Evolutionary conservation across 257 asterid genomes (phyloP).

Genomic region (Primulina huaijiensis): DNA sequence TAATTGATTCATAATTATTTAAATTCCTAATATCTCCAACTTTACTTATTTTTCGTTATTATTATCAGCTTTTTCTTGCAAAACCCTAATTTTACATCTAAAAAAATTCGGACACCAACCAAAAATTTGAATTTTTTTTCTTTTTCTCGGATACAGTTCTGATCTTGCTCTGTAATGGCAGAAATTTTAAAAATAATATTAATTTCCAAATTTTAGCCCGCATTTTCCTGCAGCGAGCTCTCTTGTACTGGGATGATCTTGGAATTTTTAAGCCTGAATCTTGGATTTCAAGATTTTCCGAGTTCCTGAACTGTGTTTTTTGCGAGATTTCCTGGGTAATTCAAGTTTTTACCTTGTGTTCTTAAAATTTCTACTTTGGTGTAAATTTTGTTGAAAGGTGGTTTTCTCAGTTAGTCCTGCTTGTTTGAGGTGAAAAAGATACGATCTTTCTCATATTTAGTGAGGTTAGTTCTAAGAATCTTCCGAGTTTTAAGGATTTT

Average conservation of each 20-base stretch:
- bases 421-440: constrained; percentile 29
- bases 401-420: constrained; percentile 21
- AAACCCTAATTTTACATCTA: constrained; percentile 53
- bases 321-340: constrained; percentile 26
- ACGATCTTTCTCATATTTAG: constrained; percentile 29
- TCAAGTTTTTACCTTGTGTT: constrained; percentile 9
- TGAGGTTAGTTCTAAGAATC: constrained; percentile 23
- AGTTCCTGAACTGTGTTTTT: constrained; percentile 32
- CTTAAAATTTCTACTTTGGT: constrained; percentile 24
- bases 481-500: constrained; percentile 34
- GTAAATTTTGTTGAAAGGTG: constrained; percentile 22
- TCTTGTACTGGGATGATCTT: constrained; percentile 41
- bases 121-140: constrained; percentile 25
- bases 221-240: constrained; percentile 35
- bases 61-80: constrained; percentile 31
- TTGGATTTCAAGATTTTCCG: constrained; percentile 35
- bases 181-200: constrained; percentile 30
- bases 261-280: constrained; percentile 32
- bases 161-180: constrained; percentile 45
- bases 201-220: constrained; percentile 25
- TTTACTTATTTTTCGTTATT: constrained; percentile 32
- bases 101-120: constrained; percentile 28
- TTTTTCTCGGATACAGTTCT: constrained; percentile 33
- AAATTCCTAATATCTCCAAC: constrained; percentile 28
- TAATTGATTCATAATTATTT: constrained; percentile 35